These are phyloP conservation scores for Sugiyamaella xylanicola DNA, from an alignment of 1,139 yeast species.

Conservation along the genomic window DNA sequence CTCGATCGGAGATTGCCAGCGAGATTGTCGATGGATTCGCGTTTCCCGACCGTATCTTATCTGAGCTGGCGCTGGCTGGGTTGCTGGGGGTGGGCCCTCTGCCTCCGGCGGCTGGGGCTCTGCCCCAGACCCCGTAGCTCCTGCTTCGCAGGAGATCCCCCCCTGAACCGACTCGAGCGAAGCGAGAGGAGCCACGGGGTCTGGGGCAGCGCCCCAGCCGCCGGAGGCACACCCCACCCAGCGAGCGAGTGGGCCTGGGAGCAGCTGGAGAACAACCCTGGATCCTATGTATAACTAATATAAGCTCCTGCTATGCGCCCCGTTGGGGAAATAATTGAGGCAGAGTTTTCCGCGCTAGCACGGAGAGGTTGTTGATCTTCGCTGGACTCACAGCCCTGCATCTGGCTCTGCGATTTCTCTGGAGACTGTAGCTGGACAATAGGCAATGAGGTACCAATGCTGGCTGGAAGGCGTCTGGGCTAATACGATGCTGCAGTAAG, in stretches of 20 bases:
- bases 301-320: neutral
- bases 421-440: no score
- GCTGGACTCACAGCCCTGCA: neutral
- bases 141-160: no score
- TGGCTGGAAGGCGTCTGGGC: no score
- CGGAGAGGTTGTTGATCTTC: no score
- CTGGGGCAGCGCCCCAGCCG: slow-evolving; percentile 4
- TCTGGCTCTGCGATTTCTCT: neutral
- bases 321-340: neutral
- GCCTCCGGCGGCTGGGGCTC: slow-evolving; percentile 1
- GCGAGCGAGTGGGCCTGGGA: neutral
- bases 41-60: neutral
- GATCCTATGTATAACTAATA: neutral
- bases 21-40: slow-evolving; percentile 2
- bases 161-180: neutral
- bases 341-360: neutral
- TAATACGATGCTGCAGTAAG: neutral
- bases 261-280: neutral
- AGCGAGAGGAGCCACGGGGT: slow-evolving; percentile 2
- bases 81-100: no score
- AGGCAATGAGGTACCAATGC: no score
- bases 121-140: neutral
- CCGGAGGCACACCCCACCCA: no score
- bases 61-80: no score
- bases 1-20: neutral